Evolutionary conservation across 768 basidiomycete species (phyloP).

Genomic region (Trametes meyenii): DNA sequence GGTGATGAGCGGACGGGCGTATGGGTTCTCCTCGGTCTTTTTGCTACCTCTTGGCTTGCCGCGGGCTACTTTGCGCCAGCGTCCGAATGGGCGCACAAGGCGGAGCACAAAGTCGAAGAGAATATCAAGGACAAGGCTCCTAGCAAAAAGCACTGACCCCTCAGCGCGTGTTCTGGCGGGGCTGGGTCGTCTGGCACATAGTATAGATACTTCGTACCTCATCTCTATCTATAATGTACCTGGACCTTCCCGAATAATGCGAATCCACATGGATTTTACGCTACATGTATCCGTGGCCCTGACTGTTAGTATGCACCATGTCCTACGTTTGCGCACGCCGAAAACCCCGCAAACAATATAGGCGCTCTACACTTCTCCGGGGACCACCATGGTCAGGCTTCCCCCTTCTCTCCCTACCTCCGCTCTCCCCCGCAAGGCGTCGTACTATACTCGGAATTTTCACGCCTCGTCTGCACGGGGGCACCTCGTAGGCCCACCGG

Average conservation of each 20-base stretch:
- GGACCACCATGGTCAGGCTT: slow-evolving; percentile 23
- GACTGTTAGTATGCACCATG: background rate
- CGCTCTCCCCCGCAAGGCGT: background rate
- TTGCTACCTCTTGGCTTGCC: slow-evolving; percentile 51
- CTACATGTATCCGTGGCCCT: background rate
- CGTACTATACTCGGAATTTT: slow-evolving; percentile 13
- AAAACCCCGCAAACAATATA: slow-evolving; percentile 10
- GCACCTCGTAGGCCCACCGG: slow-evolving; percentile 66
- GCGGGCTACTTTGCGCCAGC: slow-evolving; percentile 37
- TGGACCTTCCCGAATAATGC: slow-evolving; percentile 10
- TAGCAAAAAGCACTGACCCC: slow-evolving; percentile 15
- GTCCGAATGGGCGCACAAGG: slow-evolving; percentile 27
- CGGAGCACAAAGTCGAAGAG: slow-evolving; percentile 16
- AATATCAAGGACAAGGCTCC: slow-evolving; percentile 13
- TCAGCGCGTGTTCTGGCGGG: background rate
- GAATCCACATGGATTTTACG: background rate
- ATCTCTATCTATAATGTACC: slow-evolving; percentile 19
- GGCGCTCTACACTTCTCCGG: slow-evolving; percentile 10
- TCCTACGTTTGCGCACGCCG: background rate
- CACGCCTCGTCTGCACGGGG: slow-evolving; percentile 23
- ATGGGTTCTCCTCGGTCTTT: slow-evolving; percentile 50
- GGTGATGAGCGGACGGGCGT: slow-evolving; percentile 50
- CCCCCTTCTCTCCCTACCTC: slow-evolving; percentile 7
- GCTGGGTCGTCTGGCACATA: slow-evolving; percentile 11
- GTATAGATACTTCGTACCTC: slow-evolving; percentile 16